Percentiles rank a stretch among this genome's conserved stretches.
phyloP scores from a whole-genome alignment of 257 asterid genomes.

The Anisodus tanguticus region DNA sequence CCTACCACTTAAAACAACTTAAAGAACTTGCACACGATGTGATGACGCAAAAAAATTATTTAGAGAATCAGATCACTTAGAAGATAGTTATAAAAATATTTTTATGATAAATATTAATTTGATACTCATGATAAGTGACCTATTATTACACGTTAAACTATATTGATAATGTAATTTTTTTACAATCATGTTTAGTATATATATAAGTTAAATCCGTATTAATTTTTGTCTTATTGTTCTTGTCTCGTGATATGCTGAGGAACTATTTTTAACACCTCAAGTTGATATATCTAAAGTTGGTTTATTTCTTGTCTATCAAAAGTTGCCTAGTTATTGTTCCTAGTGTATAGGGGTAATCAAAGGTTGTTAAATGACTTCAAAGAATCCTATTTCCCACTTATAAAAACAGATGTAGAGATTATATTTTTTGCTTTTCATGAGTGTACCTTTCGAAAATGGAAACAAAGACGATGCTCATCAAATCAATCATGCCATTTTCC shows the following conservation, averaged over 20 bases:
- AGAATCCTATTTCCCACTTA: background rate
- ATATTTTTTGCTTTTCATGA: too few species aligned
- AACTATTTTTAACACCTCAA: background rate
- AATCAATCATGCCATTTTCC: constrained; percentile 32
- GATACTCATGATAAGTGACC: too few species aligned
- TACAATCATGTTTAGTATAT: too few species aligned
- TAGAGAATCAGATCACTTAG: background rate
- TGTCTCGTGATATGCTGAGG: background rate
- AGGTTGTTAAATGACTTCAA: constrained; percentile 7
- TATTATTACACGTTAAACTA: too few species aligned
- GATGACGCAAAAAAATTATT: background rate
- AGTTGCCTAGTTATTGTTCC: constrained; percentile 8
- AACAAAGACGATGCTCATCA: constrained; percentile 44
- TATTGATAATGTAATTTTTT: too few species aligned
- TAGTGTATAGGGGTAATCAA: background rate
- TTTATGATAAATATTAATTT: too few species aligned
- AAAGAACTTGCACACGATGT: constrained; percentile 36
- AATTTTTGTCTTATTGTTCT: background rate
- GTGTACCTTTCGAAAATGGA: too few species aligned
- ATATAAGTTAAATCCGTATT: too few species aligned
- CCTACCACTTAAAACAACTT: constrained; percentile 42
- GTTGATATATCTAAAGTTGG: background rate
- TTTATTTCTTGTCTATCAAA: background rate
- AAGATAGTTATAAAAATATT: background rate
- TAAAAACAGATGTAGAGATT: too few species aligned